phyloP scores from a whole-genome alignment of 2,329 filamentous ascomycete species.

The Ophioceras dolichostomum region DNA sequence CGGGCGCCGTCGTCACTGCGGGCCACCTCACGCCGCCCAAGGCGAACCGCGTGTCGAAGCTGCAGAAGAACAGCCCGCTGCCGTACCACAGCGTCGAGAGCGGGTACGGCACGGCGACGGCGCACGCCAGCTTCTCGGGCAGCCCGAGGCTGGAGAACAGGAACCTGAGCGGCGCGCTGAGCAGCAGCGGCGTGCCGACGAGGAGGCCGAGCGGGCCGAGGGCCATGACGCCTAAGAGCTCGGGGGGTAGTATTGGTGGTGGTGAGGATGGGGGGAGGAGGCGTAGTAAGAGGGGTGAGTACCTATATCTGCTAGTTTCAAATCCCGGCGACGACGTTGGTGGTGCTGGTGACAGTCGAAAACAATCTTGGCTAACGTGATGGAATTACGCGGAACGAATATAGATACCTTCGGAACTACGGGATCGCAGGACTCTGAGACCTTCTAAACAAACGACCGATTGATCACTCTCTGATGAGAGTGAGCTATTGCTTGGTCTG shows the following conservation, averaged over 20 bases:
- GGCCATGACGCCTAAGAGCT: slow-evolving; percentile 47
- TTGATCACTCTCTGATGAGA: no score
- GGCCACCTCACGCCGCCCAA: slow-evolving; percentile 29
- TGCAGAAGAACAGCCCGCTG: slow-evolving; percentile 42
- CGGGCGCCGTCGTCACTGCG: slow-evolving; percentile 4
- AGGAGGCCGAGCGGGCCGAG: slow-evolving; percentile 45
- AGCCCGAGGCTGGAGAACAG: slow-evolving; percentile 45
- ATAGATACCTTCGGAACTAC: slow-evolving; percentile 41
- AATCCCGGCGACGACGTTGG: no score
- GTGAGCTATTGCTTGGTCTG: no score
- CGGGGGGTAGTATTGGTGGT: slow-evolving; percentile 23
- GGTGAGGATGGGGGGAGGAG: slow-evolving; percentile 34
- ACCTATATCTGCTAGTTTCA: background rate
- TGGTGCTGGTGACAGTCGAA: no score
- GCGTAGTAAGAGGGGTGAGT: slow-evolving; percentile 43
- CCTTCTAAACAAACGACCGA: slow-evolving; percentile 32
- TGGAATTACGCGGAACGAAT: no score
- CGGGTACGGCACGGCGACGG: slow-evolving; percentile 34
- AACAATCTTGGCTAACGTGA: no score
- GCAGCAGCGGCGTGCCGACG: slow-evolving; percentile 35
- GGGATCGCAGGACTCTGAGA: slow-evolving; percentile 39
- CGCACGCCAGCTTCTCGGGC: slow-evolving; percentile 30
- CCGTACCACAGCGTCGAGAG: slow-evolving; percentile 44
- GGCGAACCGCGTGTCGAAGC: slow-evolving; percentile 33
- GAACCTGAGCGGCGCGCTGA: slow-evolving; percentile 41